These are phyloP conservation scores for Coleophoma eucalyptorum DNA, from an alignment of 2,329 filamentous ascomycete genomes.

Conservation along the genomic window DNA sequence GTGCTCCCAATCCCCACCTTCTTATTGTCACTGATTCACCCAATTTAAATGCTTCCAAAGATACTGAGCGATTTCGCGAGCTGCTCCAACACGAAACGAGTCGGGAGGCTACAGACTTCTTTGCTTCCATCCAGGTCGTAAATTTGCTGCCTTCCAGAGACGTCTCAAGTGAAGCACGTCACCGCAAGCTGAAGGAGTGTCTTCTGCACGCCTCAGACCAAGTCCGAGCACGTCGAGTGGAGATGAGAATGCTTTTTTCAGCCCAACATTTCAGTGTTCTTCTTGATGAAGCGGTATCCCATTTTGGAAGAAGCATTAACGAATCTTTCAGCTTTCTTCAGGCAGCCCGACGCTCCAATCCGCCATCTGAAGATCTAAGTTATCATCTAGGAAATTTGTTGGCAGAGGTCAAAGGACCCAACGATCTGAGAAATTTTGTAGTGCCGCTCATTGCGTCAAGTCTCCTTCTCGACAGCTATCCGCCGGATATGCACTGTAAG, in stretches of 20 bases:
- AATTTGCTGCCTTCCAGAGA: constrained; percentile 12
- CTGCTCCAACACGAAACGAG: constrained; percentile 21
- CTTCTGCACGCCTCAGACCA: constrained; percentile 16
- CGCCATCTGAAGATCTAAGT: constrained; percentile 13
- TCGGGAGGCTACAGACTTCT: constrained; percentile 9
- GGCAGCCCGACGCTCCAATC: constrained; percentile 16
- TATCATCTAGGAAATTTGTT: constrained; percentile 19
- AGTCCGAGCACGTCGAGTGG: constrained; percentile 11
- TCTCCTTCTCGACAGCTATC: constrained; percentile 22
- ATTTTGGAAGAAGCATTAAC: constrained; percentile 3
- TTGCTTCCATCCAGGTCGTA: constrained; percentile 20
- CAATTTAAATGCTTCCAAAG: constrained; percentile 12
- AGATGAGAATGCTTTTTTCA: constrained; percentile 16
- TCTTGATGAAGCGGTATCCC: constrained; percentile 15
- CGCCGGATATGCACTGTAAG: constrained; percentile 16
- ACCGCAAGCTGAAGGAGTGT: constrained; percentile 18
- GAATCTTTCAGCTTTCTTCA: constrained; percentile 20
- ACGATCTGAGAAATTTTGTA: constrained; percentile 19
- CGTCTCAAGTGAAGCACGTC: constrained; percentile 8
- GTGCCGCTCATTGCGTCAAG: constrained; percentile 19
- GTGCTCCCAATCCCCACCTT: constrained; percentile 15
- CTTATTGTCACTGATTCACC: constrained; percentile 20
- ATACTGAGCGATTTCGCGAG: constrained; percentile 19
- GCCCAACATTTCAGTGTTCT: constrained; percentile 17
- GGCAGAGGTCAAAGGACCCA: constrained; percentile 10